Base-by-base conservation (phyloP, 805 yeast genomes). In the Clavispora santaluciae region DNA sequence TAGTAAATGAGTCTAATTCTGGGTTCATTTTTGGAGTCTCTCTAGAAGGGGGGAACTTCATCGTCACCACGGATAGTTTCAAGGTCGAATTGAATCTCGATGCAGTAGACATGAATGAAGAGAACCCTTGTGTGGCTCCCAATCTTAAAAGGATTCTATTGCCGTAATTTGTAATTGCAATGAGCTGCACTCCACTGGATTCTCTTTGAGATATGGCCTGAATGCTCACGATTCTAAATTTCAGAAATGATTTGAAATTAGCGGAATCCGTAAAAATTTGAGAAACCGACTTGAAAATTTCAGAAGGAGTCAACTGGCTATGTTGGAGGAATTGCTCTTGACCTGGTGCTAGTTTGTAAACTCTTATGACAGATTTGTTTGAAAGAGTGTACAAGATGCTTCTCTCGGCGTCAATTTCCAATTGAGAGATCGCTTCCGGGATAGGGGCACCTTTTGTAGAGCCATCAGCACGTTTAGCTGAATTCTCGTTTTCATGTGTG, bases 111-210 rank as follows among this genome's bases (percentile, higher is more conserved):
- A 56, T 48, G 42, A 55, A 55, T 11, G 57, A 50, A 15, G 64
- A 39, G 25, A 56, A 51, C 3, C 64, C 46, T 9, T 63, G 44
- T 8, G 54, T 43, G n/a, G 56, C 44, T 33, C 86, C 78, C 22
- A 69, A 50, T 47, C 80, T 76, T 38, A 82, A 60, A 45, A 78
- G 81, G 20, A 89, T 68, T 50, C 97, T 76, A 50, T 86, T 85
- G n/a, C 97, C 96, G 46, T 81, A 83, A 36, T 79, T 71, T 0
- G 96, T 86, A 12, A 86, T 72, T 0, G 95, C 95, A 37, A 89
- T 80, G 40, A 89, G 64, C 55, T 79, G 87, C 18, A 87, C 66
- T 39, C 81, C 81, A 22, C 75, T 66, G 33, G 88, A 83, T 59
- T 88, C 95, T 16, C 62, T 57, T 36, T 71, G 78, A 3, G 81